These are phyloP conservation scores for Phyllosticta capitalensis DNA, from an alignment of 2,329 filamentous ascomycete genomes.

Conservation along the genomic window DNA sequence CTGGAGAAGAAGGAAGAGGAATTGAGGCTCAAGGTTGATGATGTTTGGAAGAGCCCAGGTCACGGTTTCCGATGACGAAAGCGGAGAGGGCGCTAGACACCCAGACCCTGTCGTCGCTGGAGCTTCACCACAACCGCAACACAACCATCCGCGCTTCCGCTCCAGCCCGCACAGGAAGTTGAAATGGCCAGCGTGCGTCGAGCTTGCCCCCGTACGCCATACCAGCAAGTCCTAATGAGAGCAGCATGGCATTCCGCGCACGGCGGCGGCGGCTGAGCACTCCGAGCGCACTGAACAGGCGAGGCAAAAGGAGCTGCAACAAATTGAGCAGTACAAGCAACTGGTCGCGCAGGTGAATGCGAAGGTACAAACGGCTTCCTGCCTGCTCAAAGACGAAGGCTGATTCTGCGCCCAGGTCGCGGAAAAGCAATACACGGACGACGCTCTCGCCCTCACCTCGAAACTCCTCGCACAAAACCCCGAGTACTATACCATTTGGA, in stretches of 20 bases:
- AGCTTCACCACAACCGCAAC: not conserved
- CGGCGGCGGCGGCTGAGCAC: slow-evolving; percentile 34
- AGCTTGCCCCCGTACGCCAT: slow-evolving; percentile 1
- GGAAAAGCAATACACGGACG: slow-evolving; percentile 40
- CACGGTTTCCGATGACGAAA: not conserved
- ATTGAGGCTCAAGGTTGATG: not conserved
- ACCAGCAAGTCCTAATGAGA: slow-evolving; percentile 2
- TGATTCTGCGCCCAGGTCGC: slow-evolving; percentile 26
- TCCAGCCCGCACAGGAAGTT: not conserved
- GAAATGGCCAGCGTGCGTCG: slow-evolving; percentile 34
- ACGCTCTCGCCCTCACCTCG: slow-evolving; percentile 59
- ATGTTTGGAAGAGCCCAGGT: not conserved
- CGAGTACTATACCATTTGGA: slow-evolving; percentile 89
- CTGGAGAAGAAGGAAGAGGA: not conserved
- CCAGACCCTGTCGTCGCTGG: not conserved
- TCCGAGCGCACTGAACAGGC: slow-evolving; percentile 57
- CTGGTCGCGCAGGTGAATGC: slow-evolving; percentile 58
- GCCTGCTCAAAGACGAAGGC: not conserved
- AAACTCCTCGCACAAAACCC: slow-evolving; percentile 68
- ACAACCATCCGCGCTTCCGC: not conserved
- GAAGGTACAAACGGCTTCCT: slow-evolving; percentile 42
- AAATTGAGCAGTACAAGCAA: slow-evolving; percentile 65
- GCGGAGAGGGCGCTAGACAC: not conserved
- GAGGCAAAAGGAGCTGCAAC: slow-evolving; percentile 59
- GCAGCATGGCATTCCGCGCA: slow-evolving; percentile 76